A percentile compares a stretch with the other conserved stretches of the same genome.
phyloP scores from a whole-genome alignment of 768 basidiomycete genomes.

The Kondoa malvinella region DNA sequence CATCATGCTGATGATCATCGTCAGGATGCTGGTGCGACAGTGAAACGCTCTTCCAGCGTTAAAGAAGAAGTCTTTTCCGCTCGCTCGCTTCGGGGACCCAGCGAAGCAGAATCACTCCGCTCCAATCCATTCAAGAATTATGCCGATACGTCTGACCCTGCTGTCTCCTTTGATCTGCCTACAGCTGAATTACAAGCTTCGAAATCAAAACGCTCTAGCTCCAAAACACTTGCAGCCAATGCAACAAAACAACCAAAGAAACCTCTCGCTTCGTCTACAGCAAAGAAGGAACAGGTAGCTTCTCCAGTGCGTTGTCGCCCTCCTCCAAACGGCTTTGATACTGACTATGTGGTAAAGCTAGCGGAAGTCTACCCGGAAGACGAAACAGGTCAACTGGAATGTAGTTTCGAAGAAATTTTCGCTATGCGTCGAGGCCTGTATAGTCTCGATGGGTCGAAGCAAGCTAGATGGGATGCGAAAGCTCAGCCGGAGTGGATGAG shows the following conservation, averaged over 20 bases:
- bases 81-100: conserved; percentile 20
- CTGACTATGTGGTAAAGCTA: conserved; percentile 4
- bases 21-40: too few relatives aligned
- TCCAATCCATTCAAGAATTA: conserved; percentile 35
- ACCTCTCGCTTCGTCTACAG: conserved; percentile 1
- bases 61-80: conserved; percentile 3
- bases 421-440: neutral
- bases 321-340: neutral
- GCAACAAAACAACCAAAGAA: conserved; percentile 12
- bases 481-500: neutral
- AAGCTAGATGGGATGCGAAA: neutral
- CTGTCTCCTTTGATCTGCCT: neutral
- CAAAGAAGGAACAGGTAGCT: conserved; percentile 19
- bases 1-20: too few relatives aligned
- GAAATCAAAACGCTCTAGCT: conserved; percentile 18
- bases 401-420: conserved; percentile 57
- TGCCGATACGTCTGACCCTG: conserved; percentile 22
- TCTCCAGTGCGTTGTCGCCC: conserved; percentile 11
- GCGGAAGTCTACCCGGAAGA: conserved; percentile 51
- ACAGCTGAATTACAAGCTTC: conserved; percentile 3
- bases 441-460: neutral
- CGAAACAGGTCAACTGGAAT: conserved; percentile 42
- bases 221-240: conserved; percentile 22
- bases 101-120: conserved; percentile 35
- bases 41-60: neutral